Evolutionary conservation across 2,329 filamentous ascomycete genomes (phyloP).

Genomic region (Huntiella decipiens): DNA sequence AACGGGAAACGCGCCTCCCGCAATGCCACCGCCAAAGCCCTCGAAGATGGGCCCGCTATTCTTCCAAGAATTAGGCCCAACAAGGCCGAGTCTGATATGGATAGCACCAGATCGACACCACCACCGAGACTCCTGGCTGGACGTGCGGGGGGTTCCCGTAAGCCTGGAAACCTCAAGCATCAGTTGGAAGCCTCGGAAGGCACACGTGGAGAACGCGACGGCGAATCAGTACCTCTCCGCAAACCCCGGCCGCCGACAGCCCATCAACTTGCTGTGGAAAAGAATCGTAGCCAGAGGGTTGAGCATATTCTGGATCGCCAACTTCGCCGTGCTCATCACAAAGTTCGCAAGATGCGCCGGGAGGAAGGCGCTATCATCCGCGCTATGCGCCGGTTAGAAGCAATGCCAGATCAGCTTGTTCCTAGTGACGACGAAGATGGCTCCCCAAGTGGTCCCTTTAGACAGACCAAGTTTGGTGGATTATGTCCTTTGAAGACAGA

Average conservation of each 20-base stretch:
- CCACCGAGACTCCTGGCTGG: conserved; percentile 11
- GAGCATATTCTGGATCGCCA: conserved; percentile 65
- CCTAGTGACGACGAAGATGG: conserved; percentile 41
- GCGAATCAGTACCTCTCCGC: conserved; percentile 28
- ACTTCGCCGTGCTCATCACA: conserved; percentile 45
- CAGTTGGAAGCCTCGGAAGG: conserved; percentile 44
- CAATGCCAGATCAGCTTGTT: conserved; percentile 34
- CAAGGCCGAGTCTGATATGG: conserved; percentile 35
- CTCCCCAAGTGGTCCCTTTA: conserved; percentile 21
- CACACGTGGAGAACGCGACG: conserved; percentile 25
- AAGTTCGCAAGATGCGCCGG: conserved; percentile 40
- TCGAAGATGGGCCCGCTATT: conserved; percentile 37
- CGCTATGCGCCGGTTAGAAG: conserved; percentile 43
- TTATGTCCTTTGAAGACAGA: conserved; percentile 43
- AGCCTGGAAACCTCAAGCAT: conserved; percentile 30
- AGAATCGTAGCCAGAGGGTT: conserved; percentile 60
- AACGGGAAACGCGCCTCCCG: conserved; percentile 37
- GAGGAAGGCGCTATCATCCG: conserved; percentile 48
- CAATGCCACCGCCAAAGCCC: conserved; percentile 17
- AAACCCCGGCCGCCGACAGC: conserved; percentile 61
- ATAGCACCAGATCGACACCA: conserved; percentile 26
- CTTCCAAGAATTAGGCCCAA: conserved; percentile 44
- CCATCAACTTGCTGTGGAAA: conserved; percentile 64
- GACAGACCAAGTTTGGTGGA: conserved; percentile 42
- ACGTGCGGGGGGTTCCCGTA: conserved; percentile 12